Conservation (phyloP, 2,329 filamentous ascomycete genomes). For the Ascomycota sp. region DNA sequence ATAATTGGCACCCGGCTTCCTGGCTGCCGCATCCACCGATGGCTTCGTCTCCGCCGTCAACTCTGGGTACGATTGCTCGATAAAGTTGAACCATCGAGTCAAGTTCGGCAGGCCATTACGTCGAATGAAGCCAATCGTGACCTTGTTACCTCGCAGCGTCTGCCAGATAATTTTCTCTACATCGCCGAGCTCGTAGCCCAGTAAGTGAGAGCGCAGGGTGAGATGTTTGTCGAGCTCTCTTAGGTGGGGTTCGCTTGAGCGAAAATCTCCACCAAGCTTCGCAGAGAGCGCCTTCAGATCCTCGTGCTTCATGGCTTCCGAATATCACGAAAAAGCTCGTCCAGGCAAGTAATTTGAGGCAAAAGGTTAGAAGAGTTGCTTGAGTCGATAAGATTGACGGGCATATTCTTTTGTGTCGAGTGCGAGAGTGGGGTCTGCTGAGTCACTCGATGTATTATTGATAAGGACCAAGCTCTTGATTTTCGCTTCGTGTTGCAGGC, state of each 20-base stretch:
- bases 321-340: neutral
- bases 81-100: slow-evolving; percentile 68
- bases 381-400: too few species aligned
- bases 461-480: slow-evolving; percentile 5
- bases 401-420: too few species aligned
- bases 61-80: slow-evolving; percentile 67
- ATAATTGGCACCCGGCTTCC: slow-evolving; percentile 68
- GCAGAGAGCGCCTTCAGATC: slow-evolving; percentile 31
- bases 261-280: slow-evolving; percentile 50
- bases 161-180: slow-evolving; percentile 70
- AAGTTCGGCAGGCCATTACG: slow-evolving; percentile 60
- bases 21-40: slow-evolving; percentile 46
- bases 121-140: slow-evolving; percentile 63
- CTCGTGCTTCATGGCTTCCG: slow-evolving; percentile 30
- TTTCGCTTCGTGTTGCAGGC: too few species aligned
- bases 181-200: slow-evolving; percentile 58
- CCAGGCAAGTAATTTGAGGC: too few species aligned
- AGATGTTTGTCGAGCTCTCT: slow-evolving; percentile 71
- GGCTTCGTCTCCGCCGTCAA: slow-evolving; percentile 52
- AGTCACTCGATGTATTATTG: slow-evolving; percentile 7
- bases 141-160: slow-evolving; percentile 63
- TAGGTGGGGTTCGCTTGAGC: slow-evolving; percentile 55
- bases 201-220: slow-evolving; percentile 66
- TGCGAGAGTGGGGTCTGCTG: too few species aligned
- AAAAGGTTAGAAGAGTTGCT: too few species aligned